These are phyloP conservation scores for Sutorius australiensis DNA, from an alignment of 768 basidiomycete species.

Conservation along the genomic window DNA sequence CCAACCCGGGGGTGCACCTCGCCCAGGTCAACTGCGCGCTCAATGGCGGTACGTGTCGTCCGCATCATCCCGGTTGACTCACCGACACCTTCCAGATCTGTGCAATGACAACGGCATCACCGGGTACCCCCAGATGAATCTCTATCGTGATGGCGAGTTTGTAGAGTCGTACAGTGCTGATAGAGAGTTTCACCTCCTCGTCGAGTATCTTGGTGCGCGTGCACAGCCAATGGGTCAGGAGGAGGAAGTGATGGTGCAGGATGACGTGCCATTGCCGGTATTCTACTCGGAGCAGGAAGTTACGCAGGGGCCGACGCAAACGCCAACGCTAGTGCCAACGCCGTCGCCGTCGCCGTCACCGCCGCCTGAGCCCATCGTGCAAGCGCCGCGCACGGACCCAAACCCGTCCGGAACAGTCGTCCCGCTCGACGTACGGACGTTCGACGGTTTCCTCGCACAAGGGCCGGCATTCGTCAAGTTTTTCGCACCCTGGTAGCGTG, in stretches of 20 bases:
- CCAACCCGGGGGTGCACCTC: conserved; percentile 45
- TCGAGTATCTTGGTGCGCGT: conserved; percentile 51
- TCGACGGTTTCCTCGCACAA: conserved; percentile 37
- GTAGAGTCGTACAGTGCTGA: conserved; percentile 53
- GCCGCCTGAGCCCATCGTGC: conserved; percentile 10
- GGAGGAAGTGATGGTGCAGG: not conserved
- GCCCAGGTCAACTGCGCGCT: conserved; percentile 82
- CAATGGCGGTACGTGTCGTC: conserved; percentile 58
- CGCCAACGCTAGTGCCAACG: conserved; percentile 4
- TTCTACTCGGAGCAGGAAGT: conserved; percentile 6
- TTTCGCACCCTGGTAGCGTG: conserved; percentile 79
- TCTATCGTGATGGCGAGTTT: conserved; percentile 66
- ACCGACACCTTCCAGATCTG: conserved; percentile 51
- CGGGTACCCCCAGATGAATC: conserved; percentile 72
- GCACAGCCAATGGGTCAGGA: conserved; percentile 22
- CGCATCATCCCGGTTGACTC: no score
- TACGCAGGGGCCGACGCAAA: not conserved
- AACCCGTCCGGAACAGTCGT: conserved; percentile 28
- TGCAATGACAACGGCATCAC: conserved; percentile 65
- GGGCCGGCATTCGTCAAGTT: conserved; percentile 71
- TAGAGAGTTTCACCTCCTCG: conserved; percentile 52
- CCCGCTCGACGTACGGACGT: conserved; percentile 30
- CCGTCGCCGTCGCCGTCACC: conserved; percentile 1
- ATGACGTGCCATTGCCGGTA: not conserved
- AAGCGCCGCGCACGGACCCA: conserved; percentile 7